These are phyloP conservation scores for Rubia balearica DNA, from an alignment of 305 asterid species.

Conservation along the genomic window DNA sequence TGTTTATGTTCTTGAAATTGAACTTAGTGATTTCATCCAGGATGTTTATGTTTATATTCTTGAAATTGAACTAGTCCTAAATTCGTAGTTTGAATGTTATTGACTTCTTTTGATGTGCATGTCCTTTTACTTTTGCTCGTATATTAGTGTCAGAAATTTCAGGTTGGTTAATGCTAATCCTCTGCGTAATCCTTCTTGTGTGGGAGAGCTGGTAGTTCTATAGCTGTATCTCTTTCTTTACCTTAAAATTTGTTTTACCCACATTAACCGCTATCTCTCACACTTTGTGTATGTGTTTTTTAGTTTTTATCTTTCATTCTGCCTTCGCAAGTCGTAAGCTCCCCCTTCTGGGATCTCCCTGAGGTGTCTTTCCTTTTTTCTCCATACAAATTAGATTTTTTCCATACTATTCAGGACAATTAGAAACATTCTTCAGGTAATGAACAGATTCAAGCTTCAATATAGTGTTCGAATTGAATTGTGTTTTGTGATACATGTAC, in stretches of 20 bases:
- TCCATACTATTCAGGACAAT: neutral
- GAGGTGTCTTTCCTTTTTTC: neutral
- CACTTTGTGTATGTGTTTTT: conserved; percentile 1
- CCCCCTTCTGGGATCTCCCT: conserved; percentile 13
- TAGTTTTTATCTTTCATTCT: conserved; percentile 5
- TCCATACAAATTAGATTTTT: neutral
- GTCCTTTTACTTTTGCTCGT: neutral
- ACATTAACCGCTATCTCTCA: conserved; percentile 20
- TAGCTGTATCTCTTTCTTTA: no score
- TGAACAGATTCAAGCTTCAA: neutral
- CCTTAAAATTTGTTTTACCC: neutral
- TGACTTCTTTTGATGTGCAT: neutral
- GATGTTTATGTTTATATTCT: no score
- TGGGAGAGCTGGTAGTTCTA: neutral
- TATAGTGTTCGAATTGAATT: neutral
- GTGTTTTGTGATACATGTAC: neutral
- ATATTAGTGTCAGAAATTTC: neutral
- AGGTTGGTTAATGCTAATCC: neutral
- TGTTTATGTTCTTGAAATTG: no score
- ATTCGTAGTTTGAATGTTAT: neutral
- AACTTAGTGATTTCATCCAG: no score
- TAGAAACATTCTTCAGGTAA: conserved; percentile 7
- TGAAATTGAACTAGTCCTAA: neutral
- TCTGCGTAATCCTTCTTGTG: no score
- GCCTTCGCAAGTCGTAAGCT: neutral